phyloP scores from a whole-genome alignment of 345 rosid genomes.

The Moricandia moricandioides region DNA sequence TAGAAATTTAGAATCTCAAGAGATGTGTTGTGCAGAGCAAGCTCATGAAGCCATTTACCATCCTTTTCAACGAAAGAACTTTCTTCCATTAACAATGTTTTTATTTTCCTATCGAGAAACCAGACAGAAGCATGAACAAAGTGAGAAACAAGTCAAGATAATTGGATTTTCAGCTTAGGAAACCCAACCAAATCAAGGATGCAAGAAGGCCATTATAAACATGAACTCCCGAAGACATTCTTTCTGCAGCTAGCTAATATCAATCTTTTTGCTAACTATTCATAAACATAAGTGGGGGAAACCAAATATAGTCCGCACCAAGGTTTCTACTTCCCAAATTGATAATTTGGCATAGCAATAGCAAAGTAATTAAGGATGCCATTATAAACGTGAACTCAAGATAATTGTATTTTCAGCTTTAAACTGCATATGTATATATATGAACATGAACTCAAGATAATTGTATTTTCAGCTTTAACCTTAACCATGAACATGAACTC shows the following conservation, averaged over 20 bases:
- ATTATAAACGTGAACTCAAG: not conserved
- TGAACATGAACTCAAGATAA: not conserved
- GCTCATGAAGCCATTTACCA: conserved; percentile 88
- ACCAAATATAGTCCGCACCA: not conserved
- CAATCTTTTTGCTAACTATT: not conserved
- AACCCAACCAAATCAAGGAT: not conserved
- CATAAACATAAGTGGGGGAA: not conserved
- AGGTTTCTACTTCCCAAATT: not conserved
- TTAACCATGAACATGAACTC: not conserved
- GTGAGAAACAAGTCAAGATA: not conserved
- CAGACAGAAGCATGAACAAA: not conserved
- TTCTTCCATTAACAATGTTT: conserved; percentile 80
- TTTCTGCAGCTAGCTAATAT: not conserved
- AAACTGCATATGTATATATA: not conserved
- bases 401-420: not conserved
- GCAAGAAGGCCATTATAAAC: not conserved
- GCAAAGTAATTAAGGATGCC: not conserved
- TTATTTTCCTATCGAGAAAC: conserved; percentile 57
- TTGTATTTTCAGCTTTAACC: not conserved
- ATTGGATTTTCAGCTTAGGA: not conserved
- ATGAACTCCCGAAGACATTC: not conserved
- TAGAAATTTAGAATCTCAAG: conserved; percentile 86
- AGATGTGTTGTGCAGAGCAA: conserved; percentile 64
- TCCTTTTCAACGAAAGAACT: conserved; percentile 64
- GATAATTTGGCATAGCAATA: not conserved